Base-by-base conservation (phyloP, 2,329 filamentous ascomycete genomes). In the Ustulina deusta region DNA sequence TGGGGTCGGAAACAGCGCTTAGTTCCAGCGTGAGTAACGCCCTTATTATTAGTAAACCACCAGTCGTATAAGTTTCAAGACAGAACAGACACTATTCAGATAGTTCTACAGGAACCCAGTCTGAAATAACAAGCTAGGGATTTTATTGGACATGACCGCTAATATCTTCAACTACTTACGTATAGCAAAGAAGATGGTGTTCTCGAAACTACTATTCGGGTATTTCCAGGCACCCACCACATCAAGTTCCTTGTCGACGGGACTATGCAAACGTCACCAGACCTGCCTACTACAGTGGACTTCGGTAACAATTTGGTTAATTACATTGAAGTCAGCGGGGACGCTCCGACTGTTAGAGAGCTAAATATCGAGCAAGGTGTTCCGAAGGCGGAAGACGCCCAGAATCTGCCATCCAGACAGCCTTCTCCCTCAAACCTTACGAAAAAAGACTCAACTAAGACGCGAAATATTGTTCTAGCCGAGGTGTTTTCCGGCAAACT, bases 281-380 rank as follows among this genome's bases (percentile, higher is more conserved):
- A 92, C 71, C 85, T 97, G 63, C 95, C 96, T 15, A 98, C 96
- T 0, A 97, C 96, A 1, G 96, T 99, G 66, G 96, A 99, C 79
- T 97, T 97, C 79, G 97, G 94, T 71, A 98, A 98, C 82, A 97
- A 97, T 78, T 85, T 99, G 20, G 95, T 99, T 81, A 99, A 99
- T 81, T 99, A 98, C 79, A 93, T 99, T 76, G 96, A 99, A 82
- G 92, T 98, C 69, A 93, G 87, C 74, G 89, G 93, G 6, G 83
- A 80, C 13, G 70, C 74, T 17, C 70, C 78, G 2, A 66, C 72
- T 2, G 74, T 75, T 4, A 66, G 78, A 4, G 73, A 76, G 22
- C 60, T 74, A 4, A 74, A 72, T 38, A 74, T 79, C 54, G 77
- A 78, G 60, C 57, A 72, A n/a, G 57, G 74, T n/a, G 70, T 75